Base-by-base conservation (phyloP, 192 early-diverging fungal species). In the Coemansia sp. region DNA sequence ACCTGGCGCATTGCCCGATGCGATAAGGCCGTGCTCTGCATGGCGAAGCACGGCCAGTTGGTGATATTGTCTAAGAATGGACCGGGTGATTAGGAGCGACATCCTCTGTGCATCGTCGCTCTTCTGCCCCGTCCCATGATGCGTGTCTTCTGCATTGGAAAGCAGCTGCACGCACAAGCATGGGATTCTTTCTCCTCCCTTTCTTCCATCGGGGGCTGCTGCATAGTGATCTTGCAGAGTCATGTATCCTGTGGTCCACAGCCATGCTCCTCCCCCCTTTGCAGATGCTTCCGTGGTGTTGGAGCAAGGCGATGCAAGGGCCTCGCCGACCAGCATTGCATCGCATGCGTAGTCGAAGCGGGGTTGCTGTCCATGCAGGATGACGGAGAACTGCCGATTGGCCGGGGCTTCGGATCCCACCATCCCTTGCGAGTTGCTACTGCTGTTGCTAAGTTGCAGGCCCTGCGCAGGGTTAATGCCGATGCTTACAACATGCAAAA, bases 101-200 rank as follows among this genome's bases (percentile, higher is more conserved):
- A 71, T 7, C 57, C 51, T 71, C 44, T 20, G 43, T 63, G 24
- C 51, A 53, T 53, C 64, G 49, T 49, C 63, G 34, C 53, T 18
- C 26, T 56, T 38, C 2, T 16, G 24, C 58, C 45, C 56, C 15
- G 18, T 38, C 24, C 15, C 59, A 38, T 36, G 38, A 41, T 23
- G 59, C 20, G 60, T 18, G 39, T 41, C 39, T 21, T 69, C 64
- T 49, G 46, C 46, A 49, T 49, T 20, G 9, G 21, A 12, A 48
- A 69, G 65, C 60, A 81, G 64, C 78, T 81, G 78, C 67, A 81
- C 45, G 70, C 78, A 76, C 2, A 81, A 46, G 60, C 73, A 81
- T 33, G 78, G 57, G 18, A 66, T 52, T 9, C 23, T 33, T 30
- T 3, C 30, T 30, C 30, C 30, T 30, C 30, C 30, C 30, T 3